Conservation (phyloP, 306 rosid species). For the Potentilla sterilis region DNA sequence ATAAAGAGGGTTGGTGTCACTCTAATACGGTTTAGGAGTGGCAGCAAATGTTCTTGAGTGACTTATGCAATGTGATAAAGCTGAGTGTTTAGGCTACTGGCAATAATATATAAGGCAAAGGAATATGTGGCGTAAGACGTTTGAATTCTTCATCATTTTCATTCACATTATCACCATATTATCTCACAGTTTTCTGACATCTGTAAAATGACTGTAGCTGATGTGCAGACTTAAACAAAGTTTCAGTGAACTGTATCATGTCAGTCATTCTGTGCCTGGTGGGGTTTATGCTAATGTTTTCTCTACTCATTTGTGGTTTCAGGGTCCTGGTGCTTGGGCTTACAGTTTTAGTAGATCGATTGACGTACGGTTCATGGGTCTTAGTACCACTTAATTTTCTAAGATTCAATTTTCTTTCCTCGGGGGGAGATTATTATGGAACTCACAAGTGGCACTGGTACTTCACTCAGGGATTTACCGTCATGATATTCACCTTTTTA, state of each 20-base stretch:
- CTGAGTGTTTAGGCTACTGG: not conserved
- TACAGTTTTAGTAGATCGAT: constrained; percentile 62
- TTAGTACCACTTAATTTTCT: constrained; percentile 87
- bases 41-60: not conserved
- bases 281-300: constrained; percentile 9
- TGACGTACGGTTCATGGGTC: constrained; percentile 81
- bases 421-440: constrained; percentile 97
- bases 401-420: constrained; percentile 85
- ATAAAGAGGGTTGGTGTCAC: not conserved
- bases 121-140: not conserved
- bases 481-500: constrained; percentile 71
- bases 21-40: not conserved
- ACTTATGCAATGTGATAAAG: not conserved
- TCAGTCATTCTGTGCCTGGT: not conserved
- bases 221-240: not conserved
- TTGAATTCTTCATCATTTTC: not conserved
- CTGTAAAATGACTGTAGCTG: not conserved
- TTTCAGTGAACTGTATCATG: not conserved
- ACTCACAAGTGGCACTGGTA: constrained; percentile 99
- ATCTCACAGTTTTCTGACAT: not conserved
- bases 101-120: not conserved
- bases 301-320: constrained; percentile 32
- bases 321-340: constrained; percentile 75
- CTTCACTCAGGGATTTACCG: constrained; percentile 87
- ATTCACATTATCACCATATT: not conserved